Base-by-base conservation (phyloP, 1,284 basidiomycete genomes). In the Ustanciosporium gigantosporum region DNA sequence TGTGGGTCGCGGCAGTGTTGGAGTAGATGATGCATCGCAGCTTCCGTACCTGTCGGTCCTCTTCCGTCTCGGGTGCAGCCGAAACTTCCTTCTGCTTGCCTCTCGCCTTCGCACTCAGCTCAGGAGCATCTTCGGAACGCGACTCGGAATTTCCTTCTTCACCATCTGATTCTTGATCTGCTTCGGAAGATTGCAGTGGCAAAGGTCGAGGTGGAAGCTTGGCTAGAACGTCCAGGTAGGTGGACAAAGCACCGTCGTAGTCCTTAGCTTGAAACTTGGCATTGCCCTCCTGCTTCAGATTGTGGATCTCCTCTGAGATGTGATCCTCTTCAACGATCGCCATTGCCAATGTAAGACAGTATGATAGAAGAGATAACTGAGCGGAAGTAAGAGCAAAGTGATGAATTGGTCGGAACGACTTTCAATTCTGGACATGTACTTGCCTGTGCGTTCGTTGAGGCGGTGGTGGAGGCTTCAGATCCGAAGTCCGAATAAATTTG, bases 1-100 rank as follows among this genome's bases (percentile, higher is more conserved):
- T 81, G 71, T 86, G 81, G 67, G 88, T 90, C 45, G 90, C 90
- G 1, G 84, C 89, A 27, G 91, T 85, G 68, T 92, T 92, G 27
- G 87, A 85, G 67, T 88, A 83, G 50, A 91, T 46, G 31, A 59
- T 46, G 6, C 62, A 55, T 4, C 67, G 50, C 25, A 69, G 47
- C 24, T 38, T 31, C 15, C 50, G 48, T 15, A 59, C 37, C 36
- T 66, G 41, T 22, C 50, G 36, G 25, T 57, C 31, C 39, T 58
- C 53, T 38, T 59, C 46, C n/a, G 47, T 50, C 23, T 62, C 56
- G 0, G 44, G 16, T n/a, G 14, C 5, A 4, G 22, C 5, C 13
- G 14, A 6, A 1, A 8, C 41, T 23, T 19, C 22, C 15, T 20
- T 17, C 17, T n/a, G 40, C 22, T n/a, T 14, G 24, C 20, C 15